Evolutionary conservation across 768 basidiomycete species (phyloP).

Genomic region (Panaeolus cyanescens): DNA sequence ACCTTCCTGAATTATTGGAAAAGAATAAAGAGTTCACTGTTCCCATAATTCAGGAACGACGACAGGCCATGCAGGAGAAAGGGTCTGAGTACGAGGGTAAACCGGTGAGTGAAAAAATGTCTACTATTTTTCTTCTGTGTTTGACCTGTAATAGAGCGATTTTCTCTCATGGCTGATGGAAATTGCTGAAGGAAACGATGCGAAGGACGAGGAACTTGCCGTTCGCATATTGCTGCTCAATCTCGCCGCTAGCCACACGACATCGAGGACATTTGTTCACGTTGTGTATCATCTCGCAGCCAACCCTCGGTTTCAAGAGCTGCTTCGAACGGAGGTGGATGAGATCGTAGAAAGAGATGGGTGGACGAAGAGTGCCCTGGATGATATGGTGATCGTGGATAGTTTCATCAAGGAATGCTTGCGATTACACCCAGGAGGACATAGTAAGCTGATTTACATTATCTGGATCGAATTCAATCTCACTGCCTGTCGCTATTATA

Average conservation of each 20-base stretch:
- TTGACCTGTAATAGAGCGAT: constrained; percentile 11
- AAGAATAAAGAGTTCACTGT: not conserved
- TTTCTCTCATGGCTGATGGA: constrained; percentile 27
- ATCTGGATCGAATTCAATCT: not conserved
- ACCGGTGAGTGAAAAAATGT: constrained; percentile 1
- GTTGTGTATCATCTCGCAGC: constrained; percentile 29
- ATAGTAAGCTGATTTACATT: not conserved
- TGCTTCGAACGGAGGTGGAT: constrained; percentile 26
- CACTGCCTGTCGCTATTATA: constrained; percentile 6
- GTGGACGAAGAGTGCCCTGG: constrained; percentile 43
- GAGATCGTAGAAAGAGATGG: constrained; percentile 26
- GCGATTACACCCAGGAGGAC: constrained; percentile 23
- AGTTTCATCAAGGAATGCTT: constrained; percentile 47
- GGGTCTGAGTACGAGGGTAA: constrained; percentile 1
- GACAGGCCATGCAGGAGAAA: constrained; percentile 5
- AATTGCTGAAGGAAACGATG: constrained; percentile 22
- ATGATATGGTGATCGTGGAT: constrained; percentile 41
- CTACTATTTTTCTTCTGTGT: not conserved
- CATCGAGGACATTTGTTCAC: constrained; percentile 33
- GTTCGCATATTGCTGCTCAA: constrained; percentile 38
- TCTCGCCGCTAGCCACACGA: constrained; percentile 43
- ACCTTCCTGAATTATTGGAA: constrained; percentile 4
- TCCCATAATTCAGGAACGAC: constrained; percentile 8
- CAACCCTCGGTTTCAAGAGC: constrained; percentile 20
- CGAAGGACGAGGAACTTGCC: constrained; percentile 19